Conservation (phyloP, 768 basidiomycete species). For the Tylopilus cervinicoccineus region DNA sequence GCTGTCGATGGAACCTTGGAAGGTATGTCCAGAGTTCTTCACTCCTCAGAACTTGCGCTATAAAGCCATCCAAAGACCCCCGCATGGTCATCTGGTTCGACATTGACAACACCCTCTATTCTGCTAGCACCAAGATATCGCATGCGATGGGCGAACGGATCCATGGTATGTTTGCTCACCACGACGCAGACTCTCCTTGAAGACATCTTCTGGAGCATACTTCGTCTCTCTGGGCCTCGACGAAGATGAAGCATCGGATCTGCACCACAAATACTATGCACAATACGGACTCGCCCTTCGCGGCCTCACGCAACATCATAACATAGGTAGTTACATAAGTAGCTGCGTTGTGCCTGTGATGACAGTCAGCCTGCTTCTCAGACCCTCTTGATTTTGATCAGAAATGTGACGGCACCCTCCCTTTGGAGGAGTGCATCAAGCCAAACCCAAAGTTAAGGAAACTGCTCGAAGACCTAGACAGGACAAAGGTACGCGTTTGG, state of each 20-base stretch:
- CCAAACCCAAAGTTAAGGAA: conserved; percentile 59
- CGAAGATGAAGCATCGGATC: conserved; percentile 61
- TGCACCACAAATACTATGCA: conserved; percentile 71
- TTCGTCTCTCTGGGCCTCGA: conserved; percentile 67
- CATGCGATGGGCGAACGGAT: conserved; percentile 78
- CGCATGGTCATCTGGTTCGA: conserved; percentile 73
- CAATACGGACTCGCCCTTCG: conserved; percentile 82
- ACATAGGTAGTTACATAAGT: conserved; percentile 49
- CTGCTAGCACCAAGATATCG: conserved; percentile 67
- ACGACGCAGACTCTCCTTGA: background rate
- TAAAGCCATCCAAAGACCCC: conserved; percentile 39
- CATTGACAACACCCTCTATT: conserved; percentile 88
- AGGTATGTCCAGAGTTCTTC: conserved; percentile 16
- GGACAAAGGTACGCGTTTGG: conserved; percentile 76
- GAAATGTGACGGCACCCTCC: conserved; percentile 80
- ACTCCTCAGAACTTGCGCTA: background rate
- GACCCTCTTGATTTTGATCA: conserved; percentile 83
- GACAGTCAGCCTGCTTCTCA: conserved; percentile 22
- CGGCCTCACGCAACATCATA: conserved; percentile 71
- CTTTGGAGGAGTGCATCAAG: conserved; percentile 73
- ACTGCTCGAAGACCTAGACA: conserved; percentile 76
- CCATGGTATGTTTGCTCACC: conserved; percentile 46
- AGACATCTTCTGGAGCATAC: conserved; percentile 47
- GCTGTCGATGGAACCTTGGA: conserved; percentile 17
- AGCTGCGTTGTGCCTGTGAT: background rate